phyloP scores from a whole-genome alignment of 2,329 filamentous ascomycete species.

The Ilyonectria sp. region DNA sequence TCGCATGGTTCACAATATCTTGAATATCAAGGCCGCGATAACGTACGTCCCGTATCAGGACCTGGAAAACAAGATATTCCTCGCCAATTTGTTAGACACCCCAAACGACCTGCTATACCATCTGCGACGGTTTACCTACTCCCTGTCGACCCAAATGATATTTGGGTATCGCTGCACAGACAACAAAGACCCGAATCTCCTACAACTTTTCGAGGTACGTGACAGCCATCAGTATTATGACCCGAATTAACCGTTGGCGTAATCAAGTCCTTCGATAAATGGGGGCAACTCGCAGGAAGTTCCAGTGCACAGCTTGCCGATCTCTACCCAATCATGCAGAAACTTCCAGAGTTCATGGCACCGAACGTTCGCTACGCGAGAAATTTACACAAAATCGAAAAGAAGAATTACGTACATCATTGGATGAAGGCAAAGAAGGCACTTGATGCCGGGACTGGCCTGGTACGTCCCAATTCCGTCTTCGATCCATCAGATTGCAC shows the following conservation, averaged over 20 bases:
- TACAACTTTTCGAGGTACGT: conserved; percentile 56
- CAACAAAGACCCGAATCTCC: conserved; percentile 60
- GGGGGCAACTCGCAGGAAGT: conserved; percentile 16
- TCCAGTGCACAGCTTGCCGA: conserved; percentile 26
- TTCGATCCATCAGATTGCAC: not conserved
- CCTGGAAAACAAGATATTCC: conserved; percentile 64
- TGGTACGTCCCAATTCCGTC: not conserved
- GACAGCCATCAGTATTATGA: not conserved
- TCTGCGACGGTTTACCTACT: conserved; percentile 64
- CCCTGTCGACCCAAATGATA: conserved; percentile 65
- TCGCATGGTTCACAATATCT: conserved; percentile 55
- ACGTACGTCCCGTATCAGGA: conserved; percentile 56
- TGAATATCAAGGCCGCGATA: conserved; percentile 56
- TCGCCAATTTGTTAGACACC: conserved; percentile 50
- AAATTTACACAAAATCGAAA: conserved; percentile 13
- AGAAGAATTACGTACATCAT: conserved; percentile 13
- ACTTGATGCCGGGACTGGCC: conserved; percentile 8
- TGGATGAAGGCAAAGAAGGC: conserved; percentile 25
- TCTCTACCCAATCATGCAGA: conserved; percentile 19
- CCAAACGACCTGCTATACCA: conserved; percentile 61
- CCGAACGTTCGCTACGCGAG: conserved; percentile 21
- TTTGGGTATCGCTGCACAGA: conserved; percentile 62
- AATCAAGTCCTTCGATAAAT: conserved; percentile 20
- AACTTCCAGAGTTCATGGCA: conserved; percentile 9
- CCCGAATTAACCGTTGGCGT: not conserved